phyloP scores from a whole-genome alignment of 2,329 filamentous ascomycete genomes.

The Trichocomaceae sp. region DNA sequence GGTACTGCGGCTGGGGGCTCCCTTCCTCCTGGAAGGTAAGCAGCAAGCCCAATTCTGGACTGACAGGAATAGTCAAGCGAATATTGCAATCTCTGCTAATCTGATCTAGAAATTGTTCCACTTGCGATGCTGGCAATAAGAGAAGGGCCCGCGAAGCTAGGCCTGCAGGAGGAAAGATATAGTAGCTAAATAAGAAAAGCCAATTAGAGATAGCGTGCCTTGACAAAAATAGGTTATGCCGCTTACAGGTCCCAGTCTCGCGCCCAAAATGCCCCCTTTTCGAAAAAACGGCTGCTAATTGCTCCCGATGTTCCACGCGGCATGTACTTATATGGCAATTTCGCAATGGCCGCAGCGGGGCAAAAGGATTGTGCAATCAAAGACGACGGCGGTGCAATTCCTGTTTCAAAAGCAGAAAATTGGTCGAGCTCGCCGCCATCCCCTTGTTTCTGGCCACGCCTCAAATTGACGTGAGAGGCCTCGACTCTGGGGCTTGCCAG shows the following conservation, averaged over 20 bases:
- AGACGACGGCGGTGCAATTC: constrained; percentile 3
- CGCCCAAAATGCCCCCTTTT: constrained; percentile 41
- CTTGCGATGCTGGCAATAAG: constrained; percentile 61
- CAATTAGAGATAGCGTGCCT: background rate
- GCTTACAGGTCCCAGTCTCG: constrained; percentile 72
- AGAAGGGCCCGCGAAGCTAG: constrained; percentile 51
- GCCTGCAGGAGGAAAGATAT: constrained; percentile 51
- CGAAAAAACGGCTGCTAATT: constrained; percentile 36
- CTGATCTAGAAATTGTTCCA: constrained; percentile 56
- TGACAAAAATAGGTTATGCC: background rate
- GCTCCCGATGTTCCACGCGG: constrained; percentile 24
- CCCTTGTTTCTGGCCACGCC: background rate
- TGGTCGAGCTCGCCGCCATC: background rate
- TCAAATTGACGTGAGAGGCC: background rate
- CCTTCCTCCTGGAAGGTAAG: constrained; percentile 56
- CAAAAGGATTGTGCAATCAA: constrained; percentile 29
- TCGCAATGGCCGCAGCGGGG: constrained; percentile 32
- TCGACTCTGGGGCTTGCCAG: background rate
- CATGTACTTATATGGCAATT: constrained; percentile 40
- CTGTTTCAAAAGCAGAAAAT: constrained; percentile 1
- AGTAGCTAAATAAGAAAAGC: constrained; percentile 50
- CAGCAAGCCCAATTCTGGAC: constrained; percentile 50
- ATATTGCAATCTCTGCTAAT: constrained; percentile 54
- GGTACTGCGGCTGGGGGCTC: constrained; percentile 60
- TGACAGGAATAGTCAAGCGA: constrained; percentile 53